Percentiles rank a stretch among this genome's conserved stretches.
Conservation (phyloP, 1,284 basidiomycete species). For the Porodaedalea pini region DNA sequence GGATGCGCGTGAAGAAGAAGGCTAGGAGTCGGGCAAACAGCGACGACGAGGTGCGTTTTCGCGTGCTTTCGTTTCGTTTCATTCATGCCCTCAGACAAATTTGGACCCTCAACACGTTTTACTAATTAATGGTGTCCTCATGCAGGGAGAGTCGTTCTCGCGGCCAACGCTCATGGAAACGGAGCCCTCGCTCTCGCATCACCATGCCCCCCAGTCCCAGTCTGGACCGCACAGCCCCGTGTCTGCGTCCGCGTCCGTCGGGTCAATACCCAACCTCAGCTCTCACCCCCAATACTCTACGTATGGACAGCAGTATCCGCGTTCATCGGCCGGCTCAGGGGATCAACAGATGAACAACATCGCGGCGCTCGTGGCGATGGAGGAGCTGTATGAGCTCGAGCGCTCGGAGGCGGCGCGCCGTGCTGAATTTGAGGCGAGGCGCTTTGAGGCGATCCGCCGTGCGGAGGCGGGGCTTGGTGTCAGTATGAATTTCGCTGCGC, state of each 20-base stretch:
- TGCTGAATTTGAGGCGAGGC: slow-evolving; percentile 81
- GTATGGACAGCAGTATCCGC: slow-evolving; percentile 24
- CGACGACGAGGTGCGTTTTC: slow-evolving; percentile 64
- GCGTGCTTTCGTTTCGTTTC: slow-evolving; percentile 3
- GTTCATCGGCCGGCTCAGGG: slow-evolving; percentile 23
- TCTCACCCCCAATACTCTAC: slow-evolving; percentile 18
- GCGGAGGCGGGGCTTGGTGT: slow-evolving; percentile 63
- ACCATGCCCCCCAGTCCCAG: slow-evolving; percentile 3
- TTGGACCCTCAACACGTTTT: slow-evolving; percentile 14
- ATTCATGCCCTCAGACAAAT: slow-evolving; percentile 11
- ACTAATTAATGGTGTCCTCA: slow-evolving; percentile 23
- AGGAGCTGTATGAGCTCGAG: slow-evolving; percentile 84
- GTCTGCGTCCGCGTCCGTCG: slow-evolving; percentile 31
- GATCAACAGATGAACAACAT: slow-evolving; percentile 32
- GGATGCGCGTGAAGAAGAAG: slow-evolving; percentile 58
- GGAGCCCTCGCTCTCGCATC: slow-evolving; percentile 8
- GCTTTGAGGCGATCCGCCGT: slow-evolving; percentile 73
- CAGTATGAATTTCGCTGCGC: slow-evolving; percentile 4
- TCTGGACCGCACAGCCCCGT: neutral
- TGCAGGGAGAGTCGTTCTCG: slow-evolving; percentile 62
- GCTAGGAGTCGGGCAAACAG: slow-evolving; percentile 72
- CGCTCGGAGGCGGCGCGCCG: slow-evolving; percentile 77
- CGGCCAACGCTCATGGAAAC: slow-evolving; percentile 50
- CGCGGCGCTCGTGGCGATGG: slow-evolving; percentile 78
- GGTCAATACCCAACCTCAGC: slow-evolving; percentile 39